phyloP scores from a whole-genome alignment of 441 rosid genomes.

The Rhodomyrtus psidioides region DNA sequence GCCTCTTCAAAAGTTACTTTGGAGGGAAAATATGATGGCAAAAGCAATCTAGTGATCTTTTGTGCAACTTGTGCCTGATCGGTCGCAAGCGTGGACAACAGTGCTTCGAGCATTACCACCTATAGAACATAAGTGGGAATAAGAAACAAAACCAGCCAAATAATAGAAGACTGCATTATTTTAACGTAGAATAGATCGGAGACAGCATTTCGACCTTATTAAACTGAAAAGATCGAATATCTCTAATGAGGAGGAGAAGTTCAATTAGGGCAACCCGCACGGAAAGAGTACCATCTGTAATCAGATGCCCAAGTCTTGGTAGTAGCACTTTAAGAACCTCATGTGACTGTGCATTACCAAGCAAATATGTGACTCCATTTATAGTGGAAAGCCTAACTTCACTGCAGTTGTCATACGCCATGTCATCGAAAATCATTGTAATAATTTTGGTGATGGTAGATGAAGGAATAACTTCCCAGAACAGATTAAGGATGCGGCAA shows the following conservation, averaged over 20 bases:
- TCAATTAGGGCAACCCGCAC: constrained; percentile 64
- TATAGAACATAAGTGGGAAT: constrained; percentile 21
- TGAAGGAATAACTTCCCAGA: constrained; percentile 92
- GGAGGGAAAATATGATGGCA: constrained; percentile 88
- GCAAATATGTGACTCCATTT: constrained; percentile 78
- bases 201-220: constrained; percentile 51
- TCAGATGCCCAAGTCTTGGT: constrained; percentile 71
- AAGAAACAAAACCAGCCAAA: background rate
- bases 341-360: constrained; percentile 85
- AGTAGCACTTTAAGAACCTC: constrained; percentile 88
- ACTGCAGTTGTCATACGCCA: constrained; percentile 65
- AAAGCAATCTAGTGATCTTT: constrained; percentile 63
- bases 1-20: constrained; percentile 68
- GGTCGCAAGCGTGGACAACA: constrained; percentile 55
- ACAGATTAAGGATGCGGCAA: constrained; percentile 75
- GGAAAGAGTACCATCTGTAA: constrained; percentile 52
- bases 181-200: background rate
- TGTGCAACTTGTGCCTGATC: constrained; percentile 78
- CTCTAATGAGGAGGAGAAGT: constrained; percentile 70
- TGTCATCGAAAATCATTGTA: constrained; percentile 57
- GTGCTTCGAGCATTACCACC: constrained; percentile 69
- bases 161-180: background rate
- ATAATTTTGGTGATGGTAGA: constrained; percentile 73
- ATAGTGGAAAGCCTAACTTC: constrained; percentile 85
- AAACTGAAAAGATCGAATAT: constrained; percentile 68